Evolutionary conservation across 441 rosid species (phyloP).

Genomic region (Erysimum pusillum): DNA sequence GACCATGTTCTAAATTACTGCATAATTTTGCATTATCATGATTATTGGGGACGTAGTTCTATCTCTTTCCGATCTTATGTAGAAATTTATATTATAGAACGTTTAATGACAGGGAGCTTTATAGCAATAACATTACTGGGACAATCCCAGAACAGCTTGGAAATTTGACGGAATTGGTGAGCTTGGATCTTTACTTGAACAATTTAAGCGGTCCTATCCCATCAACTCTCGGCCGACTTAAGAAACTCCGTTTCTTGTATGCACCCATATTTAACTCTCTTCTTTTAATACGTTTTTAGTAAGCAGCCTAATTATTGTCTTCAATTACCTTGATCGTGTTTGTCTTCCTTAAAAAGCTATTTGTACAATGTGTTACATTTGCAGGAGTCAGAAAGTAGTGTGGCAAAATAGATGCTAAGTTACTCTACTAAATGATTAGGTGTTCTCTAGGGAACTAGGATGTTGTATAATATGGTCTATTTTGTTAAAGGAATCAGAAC

Average conservation of each 20-base stretch:
- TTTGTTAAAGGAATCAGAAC: background rate
- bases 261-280: conserved; percentile 44
- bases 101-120: conserved; percentile 77
- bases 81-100: background rate
- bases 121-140: conserved; percentile 92
- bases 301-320: background rate
- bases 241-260: conserved; percentile 92
- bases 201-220: conserved; percentile 90
- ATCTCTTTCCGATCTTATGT: background rate
- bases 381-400: conserved; percentile 21
- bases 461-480: conserved; percentile 4
- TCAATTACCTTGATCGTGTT: conserved; percentile 12
- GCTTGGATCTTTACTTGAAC: conserved; percentile 99
- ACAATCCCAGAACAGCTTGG: conserved; percentile 90
- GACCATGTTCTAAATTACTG: background rate
- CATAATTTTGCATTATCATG: conserved; percentile 7
- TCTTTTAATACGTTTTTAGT: background rate
- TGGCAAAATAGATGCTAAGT: conserved; percentile 17
- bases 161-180: conserved; percentile 88
- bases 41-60: conserved; percentile 4
- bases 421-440: background rate
- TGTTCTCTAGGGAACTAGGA: conserved; percentile 1
- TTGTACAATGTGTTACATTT: conserved; percentile 8
- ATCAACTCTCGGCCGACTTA: conserved; percentile 77
- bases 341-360: background rate